These are phyloP conservation scores for Suillus alpinus DNA, from an alignment of 768 basidiomycete species.

Conservation along the genomic window DNA sequence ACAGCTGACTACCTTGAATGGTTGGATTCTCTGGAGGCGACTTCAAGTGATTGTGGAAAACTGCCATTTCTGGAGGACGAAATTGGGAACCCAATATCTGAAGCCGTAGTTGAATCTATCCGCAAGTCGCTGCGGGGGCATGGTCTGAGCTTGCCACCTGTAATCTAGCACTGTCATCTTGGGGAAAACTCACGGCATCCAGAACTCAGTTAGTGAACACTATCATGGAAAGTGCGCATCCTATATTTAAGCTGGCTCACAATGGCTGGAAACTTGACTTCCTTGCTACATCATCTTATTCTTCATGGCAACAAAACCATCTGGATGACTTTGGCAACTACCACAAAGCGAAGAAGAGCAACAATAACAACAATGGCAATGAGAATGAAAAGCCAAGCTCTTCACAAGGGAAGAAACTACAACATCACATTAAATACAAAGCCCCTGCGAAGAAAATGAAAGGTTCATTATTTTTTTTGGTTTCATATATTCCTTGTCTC, in stretches of 20 bases:
- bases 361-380: no score
- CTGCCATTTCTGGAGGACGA: constrained; percentile 1
- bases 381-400: no score
- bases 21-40: no score
- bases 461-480: no score
- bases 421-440: no score
- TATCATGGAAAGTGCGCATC: neutral
- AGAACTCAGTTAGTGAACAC: neutral
- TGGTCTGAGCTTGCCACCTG: neutral
- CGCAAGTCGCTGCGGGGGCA: neutral
- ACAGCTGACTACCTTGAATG: no score
- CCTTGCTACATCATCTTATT: neutral
- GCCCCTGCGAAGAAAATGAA: no score
- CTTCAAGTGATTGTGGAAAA: no score
- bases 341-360: no score
- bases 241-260: neutral
- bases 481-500: no score
- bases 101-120: neutral
- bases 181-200: neutral
- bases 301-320: neutral
- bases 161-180: neutral
- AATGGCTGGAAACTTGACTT: constrained; percentile 1
- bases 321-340: no score
- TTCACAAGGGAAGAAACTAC: no score
- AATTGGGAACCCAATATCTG: neutral